Base-by-base conservation (phyloP, 257 asterid genomes). In the Solanum pimpinellifolium region DNA sequence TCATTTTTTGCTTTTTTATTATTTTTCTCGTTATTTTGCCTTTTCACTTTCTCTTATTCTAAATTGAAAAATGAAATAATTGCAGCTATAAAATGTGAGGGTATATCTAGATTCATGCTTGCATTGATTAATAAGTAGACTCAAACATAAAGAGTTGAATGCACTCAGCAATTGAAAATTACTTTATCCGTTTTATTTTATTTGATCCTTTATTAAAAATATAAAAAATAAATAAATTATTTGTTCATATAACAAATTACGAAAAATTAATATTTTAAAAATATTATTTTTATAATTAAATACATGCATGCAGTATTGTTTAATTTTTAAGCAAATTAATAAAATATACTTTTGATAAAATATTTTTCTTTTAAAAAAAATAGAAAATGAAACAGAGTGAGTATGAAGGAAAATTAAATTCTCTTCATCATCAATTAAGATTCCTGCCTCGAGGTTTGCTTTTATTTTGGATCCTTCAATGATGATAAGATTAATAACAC, bases 381-480 rank as follows among this genome's bases (percentile, higher is more conserved):
- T 2, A 29, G 25, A 56, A 59, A 59, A 27, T 62, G 27, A 62
- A 62, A 11, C 70, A 62, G 29, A 62, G 31, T 4, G 70, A 10
- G 6, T 62, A 21, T n/a, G 16, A 62, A 62, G 70, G 31, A n/a
- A n/a, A n/a, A 62, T 62, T 23, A 62, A n/a, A 62, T 62, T 31
- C 1, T 62, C 2, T n/a, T 62, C 70, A 62, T n/a, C 31, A 11
- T 62, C 8, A 31, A 33, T 70, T 69, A 33, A 33, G 84, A 78
- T 83, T 82, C 70, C 69, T 86, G 42, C 65, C 83, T 83, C 46
- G 42, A 49, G 66, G 70, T 4, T 11, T 4, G 52, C 27, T 47
- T 27, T 27, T 23, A 49, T 85, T 66, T 84, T 86, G 87, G 69
- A 87, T 89, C 87, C 21, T 75, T 62, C 84, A 85, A 18, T 73